A percentile compares a stretch with the other conserved stretches of the same genome.
Evolutionary conservation across 805 yeast genomes (phyloP).

Genomic region (Priceomyces medius): DNA sequence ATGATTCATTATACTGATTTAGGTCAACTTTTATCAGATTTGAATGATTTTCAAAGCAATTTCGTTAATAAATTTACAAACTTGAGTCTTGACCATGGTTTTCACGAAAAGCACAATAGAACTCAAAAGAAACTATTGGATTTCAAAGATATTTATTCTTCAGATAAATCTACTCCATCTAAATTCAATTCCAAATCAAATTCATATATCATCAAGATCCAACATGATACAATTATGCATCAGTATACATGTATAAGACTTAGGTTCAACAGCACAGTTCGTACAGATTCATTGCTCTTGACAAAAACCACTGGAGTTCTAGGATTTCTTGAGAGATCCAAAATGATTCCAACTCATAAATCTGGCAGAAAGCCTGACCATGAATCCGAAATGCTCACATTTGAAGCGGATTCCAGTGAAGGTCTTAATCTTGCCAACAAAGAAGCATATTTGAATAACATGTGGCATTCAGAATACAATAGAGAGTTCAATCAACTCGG

Average conservation of each 20-base stretch:
- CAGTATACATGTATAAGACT: conserved; percentile 39
- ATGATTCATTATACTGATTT: too few species aligned
- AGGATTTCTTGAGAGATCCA: conserved; percentile 25
- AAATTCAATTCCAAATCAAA: conserved; percentile 2
- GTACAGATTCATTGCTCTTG: conserved; percentile 5
- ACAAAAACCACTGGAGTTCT: conserved; percentile 23
- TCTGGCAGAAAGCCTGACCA: background rate
- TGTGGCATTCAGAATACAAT: conserved; percentile 14
- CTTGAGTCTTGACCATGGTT: conserved; percentile 4
- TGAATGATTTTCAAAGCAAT: conserved; percentile 29
- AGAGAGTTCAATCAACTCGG: background rate
- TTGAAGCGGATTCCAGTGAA: background rate
- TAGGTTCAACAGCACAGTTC: conserved; percentile 23
- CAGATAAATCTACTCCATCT: conserved; percentile 1
- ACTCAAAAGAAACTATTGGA: conserved; percentile 37
- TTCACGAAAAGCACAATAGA: conserved; percentile 18
- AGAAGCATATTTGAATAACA: conserved; percentile 8
- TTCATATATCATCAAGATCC: conserved; percentile 28
- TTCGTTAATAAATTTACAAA: conserved; percentile 24
- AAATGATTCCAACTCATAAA: too few species aligned
- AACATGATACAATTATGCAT: conserved; percentile 34
- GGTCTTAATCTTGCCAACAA: conserved; percentile 9
- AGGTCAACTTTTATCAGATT: conserved; percentile 19
- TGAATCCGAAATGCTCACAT: too few species aligned
- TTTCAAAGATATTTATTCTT: conserved; percentile 21